A percentile compares a stretch with the other conserved stretches of the same genome.
Evolutionary conservation across 2,329 filamentous ascomycete species (phyloP).

Genomic region (Aspergillus sp.): DNA sequence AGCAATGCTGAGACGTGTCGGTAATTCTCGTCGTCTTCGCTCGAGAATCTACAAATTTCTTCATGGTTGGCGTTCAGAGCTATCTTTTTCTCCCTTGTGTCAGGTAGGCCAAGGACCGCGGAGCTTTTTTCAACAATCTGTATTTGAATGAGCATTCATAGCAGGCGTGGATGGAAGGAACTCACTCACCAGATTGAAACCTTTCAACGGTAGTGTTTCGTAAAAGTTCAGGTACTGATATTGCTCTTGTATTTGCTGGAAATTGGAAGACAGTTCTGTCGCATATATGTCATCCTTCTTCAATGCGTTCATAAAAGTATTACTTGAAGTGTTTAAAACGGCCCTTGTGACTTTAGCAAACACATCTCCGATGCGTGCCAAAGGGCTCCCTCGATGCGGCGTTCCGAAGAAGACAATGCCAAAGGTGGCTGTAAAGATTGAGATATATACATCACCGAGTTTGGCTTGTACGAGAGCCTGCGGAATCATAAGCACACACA

Average conservation of each 20-base stretch:
- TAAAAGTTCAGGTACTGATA: slow-evolving; percentile 11
- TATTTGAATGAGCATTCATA: not conserved
- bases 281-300: slow-evolving; percentile 13
- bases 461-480: slow-evolving; percentile 12
- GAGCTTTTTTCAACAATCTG: slow-evolving; percentile 16
- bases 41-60: slow-evolving; percentile 13
- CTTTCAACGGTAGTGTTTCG: slow-evolving; percentile 9
- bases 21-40: slow-evolving; percentile 7
- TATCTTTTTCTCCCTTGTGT: slow-evolving; percentile 11
- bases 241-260: slow-evolving; percentile 7
- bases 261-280: slow-evolving; percentile 8
- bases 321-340: slow-evolving; percentile 9
- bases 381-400: slow-evolving; percentile 16
- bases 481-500: not conserved
- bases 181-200: slow-evolving; percentile 7
- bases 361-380: slow-evolving; percentile 12
- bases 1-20: slow-evolving; percentile 8
- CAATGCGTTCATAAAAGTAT: slow-evolving; percentile 16
- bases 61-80: slow-evolving; percentile 13
- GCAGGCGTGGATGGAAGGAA: not conserved
- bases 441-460: slow-evolving; percentile 8
- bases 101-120: slow-evolving; percentile 13
- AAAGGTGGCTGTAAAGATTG: slow-evolving; percentile 12
- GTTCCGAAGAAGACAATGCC: slow-evolving; percentile 20
- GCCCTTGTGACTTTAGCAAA: slow-evolving; percentile 12